Evolutionary conservation across 306 rosid genomes (phyloP), one percentile per base, ranked within the genome.

Genomic region (Gastrolobium villosum): DNA sequence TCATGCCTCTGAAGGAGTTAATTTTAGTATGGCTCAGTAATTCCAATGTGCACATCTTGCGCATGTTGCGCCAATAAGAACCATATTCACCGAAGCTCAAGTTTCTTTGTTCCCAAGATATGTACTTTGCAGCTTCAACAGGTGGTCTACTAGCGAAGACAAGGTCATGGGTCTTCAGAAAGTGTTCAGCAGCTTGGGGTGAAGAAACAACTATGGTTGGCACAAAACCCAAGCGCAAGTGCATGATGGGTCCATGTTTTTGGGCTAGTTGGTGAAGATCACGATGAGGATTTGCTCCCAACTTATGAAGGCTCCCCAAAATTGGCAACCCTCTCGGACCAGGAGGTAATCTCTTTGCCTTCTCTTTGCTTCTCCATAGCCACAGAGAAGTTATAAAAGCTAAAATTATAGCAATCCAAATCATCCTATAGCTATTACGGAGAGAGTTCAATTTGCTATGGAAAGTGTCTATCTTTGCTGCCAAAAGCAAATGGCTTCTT

Each of bases 261-360:
- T 87, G 82, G 4, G 96, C 73, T 45, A 92, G 82, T 32, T n/a
- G 5, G 49, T 82, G 87, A 4, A 90, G 71, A 45, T 86, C 91
- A 50, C 59, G 74, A 20, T 92, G 91, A 40, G 92, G 92, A 13
- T 81, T 15, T 68, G 79, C 40, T 0, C 96, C 96, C n/a, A 90
- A 37, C 81, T 67, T 44, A 34, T 72, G 92, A 50, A 92, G 87
- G 79, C 82, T 81, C 4, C 96, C 94, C 26, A 92, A 31, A 72
- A 92, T 57, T 1, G 94, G 96, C 3, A 87, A 72, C 26, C 97
- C 96, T 66, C 10, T 90, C 0, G 96, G 96, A 79, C 97, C 96
- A 2, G 92, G 94, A 54, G 97, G 96, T 59, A 89, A 70, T 40
- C 41, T 84, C 26, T 55, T 86, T n/a, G 45, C 28, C 26, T 76